Base-by-base conservation (phyloP, 2,329 filamentous ascomycete species). In the Clonostachys rhizophaga region DNA sequence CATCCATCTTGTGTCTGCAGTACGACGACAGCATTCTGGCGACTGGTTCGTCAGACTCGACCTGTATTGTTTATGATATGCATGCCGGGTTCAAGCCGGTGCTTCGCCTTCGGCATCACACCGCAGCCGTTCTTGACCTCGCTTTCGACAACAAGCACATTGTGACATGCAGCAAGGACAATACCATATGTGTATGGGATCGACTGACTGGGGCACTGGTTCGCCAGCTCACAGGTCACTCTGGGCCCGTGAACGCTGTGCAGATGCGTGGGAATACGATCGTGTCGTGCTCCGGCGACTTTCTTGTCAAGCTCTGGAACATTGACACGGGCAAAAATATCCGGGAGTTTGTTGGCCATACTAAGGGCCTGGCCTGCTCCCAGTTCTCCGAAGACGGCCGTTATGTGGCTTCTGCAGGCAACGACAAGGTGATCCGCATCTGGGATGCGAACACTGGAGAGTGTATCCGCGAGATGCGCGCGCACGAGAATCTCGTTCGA, bases 311-410 rank as follows among this genome's bases (percentile, higher is more conserved):
- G 71, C 76, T 99, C 49, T 99, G 94, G 94, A 95, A 96, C 63
- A 85, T 97, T 49, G 84, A 90, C 57, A 90, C 88, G 37, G 91
- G 91, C 46, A 84, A 87, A 59, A 89, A 89, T 56, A 87, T 96
- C 61, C 91, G 91, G 59, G 91, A 96, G 65, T 95, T 99, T 61
- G 74, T 79, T 6, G 90, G 89, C 47, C 91, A 95, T 66, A 94
- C 91, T 64, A 91, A 95, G 61, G 94, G 94, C 8, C 81, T 99
- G 34, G 94, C 94, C 4, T 96, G 94, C 65, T 91, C 94, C 46
- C 94, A 99, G 64, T 96, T 97, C 66, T 92, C 87, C 39, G 90
- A 96, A 57, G 92, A 99, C 61, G 91, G 90, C n/a, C 85, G 88
- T 46, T 94, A 88, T 54, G 90, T 99, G 43, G 87, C 95, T 43